A percentile compares a stretch with the other conserved stretches of the same genome.
phyloP scores from a whole-genome alignment of 257 asterid genomes.

The Nicotiana paniculata region DNA sequence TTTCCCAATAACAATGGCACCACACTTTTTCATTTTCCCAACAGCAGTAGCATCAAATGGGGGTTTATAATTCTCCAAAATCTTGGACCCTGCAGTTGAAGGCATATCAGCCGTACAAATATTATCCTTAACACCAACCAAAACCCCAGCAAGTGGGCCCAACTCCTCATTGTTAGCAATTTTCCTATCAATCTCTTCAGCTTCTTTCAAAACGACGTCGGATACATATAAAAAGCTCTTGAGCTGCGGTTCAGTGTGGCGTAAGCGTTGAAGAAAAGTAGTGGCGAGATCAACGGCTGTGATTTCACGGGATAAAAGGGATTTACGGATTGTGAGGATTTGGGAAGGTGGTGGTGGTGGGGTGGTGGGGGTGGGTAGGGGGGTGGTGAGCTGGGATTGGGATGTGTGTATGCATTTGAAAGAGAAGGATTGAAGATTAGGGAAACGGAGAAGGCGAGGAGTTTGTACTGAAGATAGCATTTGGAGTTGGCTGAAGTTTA shows the following conservation, averaged over 20 bases:
- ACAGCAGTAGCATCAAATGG: constrained; percentile 91
- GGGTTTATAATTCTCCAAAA: constrained; percentile 71
- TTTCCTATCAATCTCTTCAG: constrained; percentile 57
- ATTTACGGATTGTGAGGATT: constrained; percentile 65
- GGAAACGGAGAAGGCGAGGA: constrained; percentile 60
- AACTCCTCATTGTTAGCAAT: constrained; percentile 51
- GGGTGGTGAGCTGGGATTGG: constrained; percentile 14
- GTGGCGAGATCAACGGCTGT: constrained; percentile 67
- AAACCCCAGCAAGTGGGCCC: constrained; percentile 82
- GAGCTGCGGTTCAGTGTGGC: constrained; percentile 70
- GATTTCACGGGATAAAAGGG: constrained; percentile 65
- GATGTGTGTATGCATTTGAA: constrained; percentile 42
- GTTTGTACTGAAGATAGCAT: constrained; percentile 65
- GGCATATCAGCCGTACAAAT: constrained; percentile 88
- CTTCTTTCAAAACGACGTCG: constrained; percentile 54
- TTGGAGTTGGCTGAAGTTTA: background rate
- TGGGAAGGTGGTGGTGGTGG: constrained; percentile 45
- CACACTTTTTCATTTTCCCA: constrained; percentile 67
- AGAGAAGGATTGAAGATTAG: constrained; percentile 11
- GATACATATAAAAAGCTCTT: constrained; percentile 72
- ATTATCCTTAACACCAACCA: constrained; percentile 86
- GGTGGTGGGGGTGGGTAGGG: constrained; percentile 21
- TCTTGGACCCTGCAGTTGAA: constrained; percentile 83
- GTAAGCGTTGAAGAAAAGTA: constrained; percentile 60
- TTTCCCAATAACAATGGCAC: constrained; percentile 84